phyloP scores from a whole-genome alignment of 2,329 filamentous ascomycete species.

The Biscogniauxia mediterranea region DNA sequence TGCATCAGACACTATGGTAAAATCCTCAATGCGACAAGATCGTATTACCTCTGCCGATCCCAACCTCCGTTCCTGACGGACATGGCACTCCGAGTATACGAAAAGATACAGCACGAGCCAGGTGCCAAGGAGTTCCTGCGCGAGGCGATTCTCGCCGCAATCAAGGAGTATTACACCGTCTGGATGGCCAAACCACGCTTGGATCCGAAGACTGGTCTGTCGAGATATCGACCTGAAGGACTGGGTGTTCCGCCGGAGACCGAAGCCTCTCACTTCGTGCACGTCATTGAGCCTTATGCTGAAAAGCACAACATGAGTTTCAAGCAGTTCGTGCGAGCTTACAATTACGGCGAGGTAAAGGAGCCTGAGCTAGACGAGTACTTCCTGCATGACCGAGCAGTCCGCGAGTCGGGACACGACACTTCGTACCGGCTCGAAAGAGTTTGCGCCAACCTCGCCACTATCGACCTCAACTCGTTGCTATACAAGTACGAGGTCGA shows the following conservation, averaged over 20 bases:
- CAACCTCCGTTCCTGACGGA: conserved; percentile 97
- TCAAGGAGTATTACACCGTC: conserved; percentile 93
- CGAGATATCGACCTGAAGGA: conserved; percentile 80
- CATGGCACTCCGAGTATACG: conserved; percentile 92
- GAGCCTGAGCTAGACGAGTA: conserved; percentile 94
- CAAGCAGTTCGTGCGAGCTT: conserved; percentile 80
- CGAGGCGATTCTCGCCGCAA: conserved; percentile 79
- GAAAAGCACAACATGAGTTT: conserved; percentile 82
- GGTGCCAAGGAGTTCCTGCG: conserved; percentile 79
- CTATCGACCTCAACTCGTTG: conserved; percentile 90
- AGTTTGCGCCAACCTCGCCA: conserved; percentile 83
- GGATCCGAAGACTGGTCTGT: conserved; percentile 75
- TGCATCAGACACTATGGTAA: conserved; percentile 98
- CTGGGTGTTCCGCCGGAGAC: conserved; percentile 88
- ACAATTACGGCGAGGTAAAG: conserved; percentile 72
- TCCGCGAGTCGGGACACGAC: conserved; percentile 95
- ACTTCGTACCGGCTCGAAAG: conserved; percentile 91
- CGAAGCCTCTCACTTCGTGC: conserved; percentile 81
- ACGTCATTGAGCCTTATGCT: conserved; percentile 77
- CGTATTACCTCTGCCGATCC: conserved; percentile 91
- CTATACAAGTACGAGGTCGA: conserved; percentile 97
- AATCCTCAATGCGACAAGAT: conserved; percentile 93
- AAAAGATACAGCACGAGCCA: conserved; percentile 84
- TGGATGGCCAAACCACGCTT: conserved; percentile 79
- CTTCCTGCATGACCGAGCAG: conserved; percentile 92